Conservation (phyloP, 495 filamentous ascomycete species). For the Viridothelium virens region DNA sequence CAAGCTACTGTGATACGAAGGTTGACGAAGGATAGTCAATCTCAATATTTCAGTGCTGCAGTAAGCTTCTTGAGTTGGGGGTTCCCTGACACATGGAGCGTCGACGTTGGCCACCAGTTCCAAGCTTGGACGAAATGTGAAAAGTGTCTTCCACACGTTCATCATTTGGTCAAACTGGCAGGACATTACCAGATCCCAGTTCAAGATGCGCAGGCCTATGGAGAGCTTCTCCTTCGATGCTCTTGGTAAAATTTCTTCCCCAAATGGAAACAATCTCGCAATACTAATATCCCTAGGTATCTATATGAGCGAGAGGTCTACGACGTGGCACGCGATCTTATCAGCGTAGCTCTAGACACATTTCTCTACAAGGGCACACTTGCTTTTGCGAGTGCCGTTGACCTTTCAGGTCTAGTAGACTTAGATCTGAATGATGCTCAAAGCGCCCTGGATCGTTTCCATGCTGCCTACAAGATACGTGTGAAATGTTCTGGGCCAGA, state of each 20-base stretch:
- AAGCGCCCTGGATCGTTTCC: constrained; percentile 23
- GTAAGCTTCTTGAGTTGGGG: constrained; percentile 22
- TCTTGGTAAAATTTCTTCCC: constrained; percentile 22
- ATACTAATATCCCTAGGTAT: constrained; percentile 23
- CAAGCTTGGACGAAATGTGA: constrained; percentile 25
- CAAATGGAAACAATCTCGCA: neutral
- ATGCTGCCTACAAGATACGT: constrained; percentile 25
- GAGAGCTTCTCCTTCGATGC: constrained; percentile 28
- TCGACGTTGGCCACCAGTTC: constrained; percentile 21
- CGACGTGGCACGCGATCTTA: constrained; percentile 21
- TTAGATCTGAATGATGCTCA: constrained; percentile 25
- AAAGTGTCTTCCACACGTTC: constrained; percentile 26
- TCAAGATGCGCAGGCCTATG: constrained; percentile 16
- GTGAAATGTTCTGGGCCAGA: constrained; percentile 15
- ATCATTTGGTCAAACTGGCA: constrained; percentile 17
- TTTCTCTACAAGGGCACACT: constrained; percentile 26
- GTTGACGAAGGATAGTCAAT: constrained; percentile 1
- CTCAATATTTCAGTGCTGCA: constrained; percentile 19
- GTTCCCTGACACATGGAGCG: constrained; percentile 27
- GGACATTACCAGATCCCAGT: constrained; percentile 14
- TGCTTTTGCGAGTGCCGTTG: constrained; percentile 30
- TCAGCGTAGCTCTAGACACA: constrained; percentile 21
- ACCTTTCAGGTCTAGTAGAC: constrained; percentile 29
- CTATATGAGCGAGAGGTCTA: constrained; percentile 32
- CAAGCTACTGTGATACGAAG: constrained; percentile 15